These are phyloP conservation scores for Calonectria pauciramosa DNA, from an alignment of 2,329 filamentous ascomycete species.

Conservation along the genomic window DNA sequence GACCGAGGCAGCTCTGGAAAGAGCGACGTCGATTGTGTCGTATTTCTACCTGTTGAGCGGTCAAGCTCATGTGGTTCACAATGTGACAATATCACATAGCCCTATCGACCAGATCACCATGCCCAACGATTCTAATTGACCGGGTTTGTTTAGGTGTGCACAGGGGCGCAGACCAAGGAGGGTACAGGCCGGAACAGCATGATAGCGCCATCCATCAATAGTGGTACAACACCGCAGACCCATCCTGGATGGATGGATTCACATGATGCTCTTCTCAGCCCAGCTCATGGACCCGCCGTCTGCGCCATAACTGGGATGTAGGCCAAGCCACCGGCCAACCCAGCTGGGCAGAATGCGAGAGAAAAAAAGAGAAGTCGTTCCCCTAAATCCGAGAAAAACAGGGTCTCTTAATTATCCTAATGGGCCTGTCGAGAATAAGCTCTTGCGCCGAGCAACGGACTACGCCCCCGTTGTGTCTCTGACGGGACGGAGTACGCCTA, in stretches of 20 bases:
- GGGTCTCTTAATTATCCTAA: conserved; percentile 1
- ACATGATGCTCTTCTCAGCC: conserved; percentile 29
- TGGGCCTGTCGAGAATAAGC: conserved; percentile 27
- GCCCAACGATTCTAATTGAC: conserved; percentile 11
- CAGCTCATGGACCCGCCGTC: conserved; percentile 30
- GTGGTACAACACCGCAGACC: conserved; percentile 32
- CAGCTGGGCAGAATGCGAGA: conserved; percentile 11
- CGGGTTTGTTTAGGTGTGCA: conserved; percentile 16
- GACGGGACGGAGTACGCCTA: conserved; percentile 21
- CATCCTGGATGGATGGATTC: conserved; percentile 28
- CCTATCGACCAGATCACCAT: conserved; percentile 8
- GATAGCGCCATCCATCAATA: conserved; percentile 27
- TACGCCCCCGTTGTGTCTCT: conserved; percentile 31
- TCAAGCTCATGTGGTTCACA: conserved; percentile 3
- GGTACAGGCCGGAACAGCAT: conserved; percentile 20
- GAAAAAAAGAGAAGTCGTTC: background rate
- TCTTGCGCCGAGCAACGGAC: conserved; percentile 39
- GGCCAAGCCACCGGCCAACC: conserved; percentile 36
- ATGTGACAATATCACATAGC: background rate
- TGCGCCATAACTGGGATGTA: conserved; percentile 20
- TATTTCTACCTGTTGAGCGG: conserved; percentile 34
- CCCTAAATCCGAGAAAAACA: conserved; percentile 13
- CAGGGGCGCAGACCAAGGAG: conserved; percentile 24
- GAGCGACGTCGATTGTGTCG: conserved; percentile 7
- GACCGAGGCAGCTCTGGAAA: background rate